Conservation (phyloP, 73 alveolate species). For the Uronychia setigera region DNA sequence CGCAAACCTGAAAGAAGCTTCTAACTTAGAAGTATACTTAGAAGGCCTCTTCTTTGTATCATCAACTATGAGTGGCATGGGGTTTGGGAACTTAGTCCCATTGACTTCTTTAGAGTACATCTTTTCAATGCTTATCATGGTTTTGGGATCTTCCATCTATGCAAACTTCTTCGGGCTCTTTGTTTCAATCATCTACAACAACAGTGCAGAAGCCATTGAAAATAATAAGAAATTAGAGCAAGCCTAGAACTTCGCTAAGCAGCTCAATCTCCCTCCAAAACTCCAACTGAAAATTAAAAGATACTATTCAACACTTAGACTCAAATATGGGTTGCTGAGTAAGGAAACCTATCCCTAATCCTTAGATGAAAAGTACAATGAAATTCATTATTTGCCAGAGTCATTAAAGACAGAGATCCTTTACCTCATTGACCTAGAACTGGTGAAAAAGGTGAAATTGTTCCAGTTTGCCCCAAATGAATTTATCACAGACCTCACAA, state of each 20-base stretch:
- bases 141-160: conserved; percentile 29
- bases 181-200: conserved; percentile 20
- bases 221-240: conserved; percentile 31
- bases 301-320: conserved; percentile 21
- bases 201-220: conserved; percentile 26
- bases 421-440: conserved; percentile 9
- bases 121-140: conserved; percentile 35
- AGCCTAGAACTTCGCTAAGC: conserved; percentile 42
- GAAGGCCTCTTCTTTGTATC: conserved; percentile 44
- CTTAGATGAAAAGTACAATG: conserved; percentile 17
- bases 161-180: conserved; percentile 51
- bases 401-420: background rate
- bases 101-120: conserved; percentile 25
- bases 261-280: conserved; percentile 19
- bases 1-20: background rate
- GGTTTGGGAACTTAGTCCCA: conserved; percentile 30
- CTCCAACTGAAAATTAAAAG: conserved; percentile 16
- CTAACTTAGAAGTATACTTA: conserved; percentile 20
- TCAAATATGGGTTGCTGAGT: conserved; percentile 20
- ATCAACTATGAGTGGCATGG: conserved; percentile 45
- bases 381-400: background rate
- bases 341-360: background rate
- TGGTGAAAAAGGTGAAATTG: conserved; percentile 42
- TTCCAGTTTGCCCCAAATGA: conserved; percentile 45
- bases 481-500: conserved; percentile 19